These are phyloP conservation scores for Tetradesmus obliquus DNA, from an alignment of 139 green algal species.

Conservation along the genomic window DNA sequence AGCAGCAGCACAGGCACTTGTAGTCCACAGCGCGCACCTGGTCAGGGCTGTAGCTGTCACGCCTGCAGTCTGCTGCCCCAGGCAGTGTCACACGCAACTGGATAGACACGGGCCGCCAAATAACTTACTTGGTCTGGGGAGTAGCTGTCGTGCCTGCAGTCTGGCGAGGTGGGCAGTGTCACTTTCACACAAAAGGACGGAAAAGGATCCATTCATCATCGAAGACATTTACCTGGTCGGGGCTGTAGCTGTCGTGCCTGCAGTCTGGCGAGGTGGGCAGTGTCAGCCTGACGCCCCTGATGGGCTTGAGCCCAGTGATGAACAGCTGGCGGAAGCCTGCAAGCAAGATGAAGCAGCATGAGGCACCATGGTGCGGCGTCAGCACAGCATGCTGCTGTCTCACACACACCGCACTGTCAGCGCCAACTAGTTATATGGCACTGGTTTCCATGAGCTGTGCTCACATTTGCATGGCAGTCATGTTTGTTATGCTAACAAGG, in stretches of 20 bases:
- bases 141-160: neutral
- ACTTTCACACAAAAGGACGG: neutral
- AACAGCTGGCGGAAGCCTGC: slow-evolving; percentile 43
- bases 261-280: neutral
- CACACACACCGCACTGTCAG: neutral
- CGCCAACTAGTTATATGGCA: neutral
- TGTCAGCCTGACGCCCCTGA: slow-evolving; percentile 12
- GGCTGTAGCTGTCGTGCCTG: neutral
- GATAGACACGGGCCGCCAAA: neutral
- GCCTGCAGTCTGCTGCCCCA: neutral
- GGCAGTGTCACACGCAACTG: slow-evolving; percentile 18
- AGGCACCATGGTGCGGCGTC: neutral
- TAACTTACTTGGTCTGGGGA: neutral
- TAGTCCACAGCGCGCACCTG: neutral
- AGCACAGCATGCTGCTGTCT: neutral
- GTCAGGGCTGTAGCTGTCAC: neutral
- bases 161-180: neutral
- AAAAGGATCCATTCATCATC: too few species aligned
- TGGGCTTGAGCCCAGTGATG: slow-evolving; percentile 31
- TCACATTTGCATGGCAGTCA: too few species aligned
- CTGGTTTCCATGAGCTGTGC: neutral
- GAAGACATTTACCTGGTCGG: slow-evolving; percentile 7
- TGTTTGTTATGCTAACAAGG: neutral
- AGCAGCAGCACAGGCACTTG: neutral
- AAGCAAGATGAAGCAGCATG: neutral